These are phyloP conservation scores for Scheffersomyces quercinus DNA, from an alignment of 1,139 yeast species.

Conservation along the genomic window DNA sequence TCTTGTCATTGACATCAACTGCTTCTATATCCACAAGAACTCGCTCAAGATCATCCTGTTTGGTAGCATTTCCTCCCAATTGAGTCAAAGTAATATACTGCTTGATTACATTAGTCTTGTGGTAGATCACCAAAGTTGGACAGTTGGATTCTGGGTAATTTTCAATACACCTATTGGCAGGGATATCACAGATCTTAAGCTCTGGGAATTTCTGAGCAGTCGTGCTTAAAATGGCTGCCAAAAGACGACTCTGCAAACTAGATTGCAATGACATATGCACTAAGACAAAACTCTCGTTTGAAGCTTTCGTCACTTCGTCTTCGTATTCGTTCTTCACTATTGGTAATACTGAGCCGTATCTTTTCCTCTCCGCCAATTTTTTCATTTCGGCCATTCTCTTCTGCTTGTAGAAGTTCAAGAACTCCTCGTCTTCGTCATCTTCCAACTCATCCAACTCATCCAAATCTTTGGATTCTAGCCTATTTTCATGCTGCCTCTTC, in stretches of 20 bases:
- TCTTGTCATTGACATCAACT: slow-evolving; percentile 61
- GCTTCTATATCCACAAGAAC: slow-evolving; percentile 67
- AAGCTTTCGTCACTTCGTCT: slow-evolving; percentile 80
- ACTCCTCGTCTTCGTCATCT: slow-evolving; percentile 79
- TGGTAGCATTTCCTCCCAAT: slow-evolving; percentile 82
- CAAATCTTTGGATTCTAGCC: slow-evolving; percentile 71
- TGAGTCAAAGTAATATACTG: slow-evolving; percentile 79
- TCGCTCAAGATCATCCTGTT: slow-evolving; percentile 65
- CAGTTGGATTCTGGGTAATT: slow-evolving; percentile 86
- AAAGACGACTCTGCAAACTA: slow-evolving; percentile 70
- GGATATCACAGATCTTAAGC: slow-evolving; percentile 86
- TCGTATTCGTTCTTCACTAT: slow-evolving; percentile 87
- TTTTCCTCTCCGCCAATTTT: slow-evolving; percentile 57
- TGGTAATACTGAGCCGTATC: slow-evolving; percentile 75
- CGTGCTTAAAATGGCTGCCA: slow-evolving; percentile 53
- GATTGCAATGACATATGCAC: slow-evolving; percentile 76
- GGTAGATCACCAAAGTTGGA: slow-evolving; percentile 85
- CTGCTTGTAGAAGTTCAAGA: slow-evolving; percentile 69
- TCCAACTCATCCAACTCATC: slow-evolving; percentile 81
- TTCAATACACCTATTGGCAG: slow-evolving; percentile 86
- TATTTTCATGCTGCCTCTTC: slow-evolving; percentile 67
- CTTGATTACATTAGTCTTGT: slow-evolving; percentile 70
- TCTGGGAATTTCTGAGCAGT: slow-evolving; percentile 69
- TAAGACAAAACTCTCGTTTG: slow-evolving; percentile 59
- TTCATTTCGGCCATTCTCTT: slow-evolving; percentile 75